Evolutionary conservation across 2,329 filamentous ascomycete species (phyloP), one percentile per base, ranked within the genome.

Genomic region (Monascus ruber): DNA sequence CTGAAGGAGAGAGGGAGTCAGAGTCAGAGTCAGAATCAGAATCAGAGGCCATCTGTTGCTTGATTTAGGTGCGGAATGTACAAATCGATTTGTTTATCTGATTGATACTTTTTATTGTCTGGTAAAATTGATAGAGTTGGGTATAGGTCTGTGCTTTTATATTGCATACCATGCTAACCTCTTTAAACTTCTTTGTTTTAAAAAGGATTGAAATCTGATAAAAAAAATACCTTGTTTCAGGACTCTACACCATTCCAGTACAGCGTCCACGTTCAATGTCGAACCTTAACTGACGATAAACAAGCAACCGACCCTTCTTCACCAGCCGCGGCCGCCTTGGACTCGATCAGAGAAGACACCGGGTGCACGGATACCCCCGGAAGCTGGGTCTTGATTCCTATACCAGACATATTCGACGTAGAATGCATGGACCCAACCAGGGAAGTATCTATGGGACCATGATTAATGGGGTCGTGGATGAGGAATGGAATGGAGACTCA

Each of bases 341-440:
- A 66, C 61, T 10, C 58, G 54, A 5, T 62, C 51, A 5, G 63
- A 66, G 41, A 63, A 65, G 8, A 66, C 60, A 1, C 61, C 61
- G 2, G 60, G 60, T 0, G 60, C 62, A 6, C 43, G 52, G 9
- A 36, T 44, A 5, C 46, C 36, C 24, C 50, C 44, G 26, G 48
- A 50, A 11, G 47, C 32, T 17, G 50, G 47, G 28, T 52, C 52
- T 31, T 47, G 48, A 24, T 50, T 46, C 34, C 55, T 73, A 60
- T 81, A 89, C 66, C 88, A 94, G 45, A 93, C 70, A 58, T 87
- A 93, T 62, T 87, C 78, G 44, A 86, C 49, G 58, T 88, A 91
- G 60, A 88, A 87, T 33, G 83, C 83, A 57, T 87, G 80, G 33
- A 89, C 74, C 49, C 86, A 80, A 5, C 84, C 85, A 0, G 85